These are phyloP conservation scores for Trichophyton mentagrophytes DNA, from an alignment of 2,329 filamentous ascomycete genomes.

Conservation along the genomic window DNA sequence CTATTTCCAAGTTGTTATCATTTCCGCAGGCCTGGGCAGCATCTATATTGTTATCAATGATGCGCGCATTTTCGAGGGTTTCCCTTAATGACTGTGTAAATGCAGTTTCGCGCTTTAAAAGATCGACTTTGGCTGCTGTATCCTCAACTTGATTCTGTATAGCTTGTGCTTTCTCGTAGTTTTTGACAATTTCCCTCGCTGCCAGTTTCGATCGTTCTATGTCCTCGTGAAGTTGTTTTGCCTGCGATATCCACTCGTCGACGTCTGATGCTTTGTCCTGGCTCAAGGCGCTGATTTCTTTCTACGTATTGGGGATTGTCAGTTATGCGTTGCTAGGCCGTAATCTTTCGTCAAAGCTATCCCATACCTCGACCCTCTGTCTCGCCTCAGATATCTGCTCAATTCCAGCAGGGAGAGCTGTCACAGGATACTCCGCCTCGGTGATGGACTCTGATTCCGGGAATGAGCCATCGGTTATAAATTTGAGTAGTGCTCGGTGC, in stretches of 20 bases:
- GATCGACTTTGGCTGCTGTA: slow-evolving; percentile 40
- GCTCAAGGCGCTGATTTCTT: slow-evolving; percentile 64
- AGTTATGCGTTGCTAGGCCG: neutral
- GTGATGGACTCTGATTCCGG: slow-evolving; percentile 45
- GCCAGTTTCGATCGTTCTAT: slow-evolving; percentile 68
- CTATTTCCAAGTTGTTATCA: slow-evolving; percentile 33
- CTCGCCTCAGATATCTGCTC: slow-evolving; percentile 40
- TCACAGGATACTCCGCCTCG: slow-evolving; percentile 39
- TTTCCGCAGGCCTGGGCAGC: slow-evolving; percentile 34
- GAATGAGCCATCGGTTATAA: slow-evolving; percentile 45
- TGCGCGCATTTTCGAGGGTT: slow-evolving; percentile 40
- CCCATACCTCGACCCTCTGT: slow-evolving; percentile 40
- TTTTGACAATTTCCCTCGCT: slow-evolving; percentile 66
- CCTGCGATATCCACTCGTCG: slow-evolving; percentile 73
- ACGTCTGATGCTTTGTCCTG: slow-evolving; percentile 66
- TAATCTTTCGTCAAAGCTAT: neutral
- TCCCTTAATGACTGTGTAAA: slow-evolving; percentile 44
- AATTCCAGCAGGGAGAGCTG: slow-evolving; percentile 38
- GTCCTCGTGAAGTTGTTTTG: slow-evolving; percentile 71
- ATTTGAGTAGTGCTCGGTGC: slow-evolving; percentile 51
- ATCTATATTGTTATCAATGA: slow-evolving; percentile 39
- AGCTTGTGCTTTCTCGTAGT: slow-evolving; percentile 56
- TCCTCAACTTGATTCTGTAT: slow-evolving; percentile 54
- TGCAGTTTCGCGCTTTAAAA: slow-evolving; percentile 46
- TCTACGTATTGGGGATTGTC: slow-evolving; percentile 29